Conservation (phyloP, 2,329 filamentous ascomycete species). For the Stachybotrys chartarum region DNA sequence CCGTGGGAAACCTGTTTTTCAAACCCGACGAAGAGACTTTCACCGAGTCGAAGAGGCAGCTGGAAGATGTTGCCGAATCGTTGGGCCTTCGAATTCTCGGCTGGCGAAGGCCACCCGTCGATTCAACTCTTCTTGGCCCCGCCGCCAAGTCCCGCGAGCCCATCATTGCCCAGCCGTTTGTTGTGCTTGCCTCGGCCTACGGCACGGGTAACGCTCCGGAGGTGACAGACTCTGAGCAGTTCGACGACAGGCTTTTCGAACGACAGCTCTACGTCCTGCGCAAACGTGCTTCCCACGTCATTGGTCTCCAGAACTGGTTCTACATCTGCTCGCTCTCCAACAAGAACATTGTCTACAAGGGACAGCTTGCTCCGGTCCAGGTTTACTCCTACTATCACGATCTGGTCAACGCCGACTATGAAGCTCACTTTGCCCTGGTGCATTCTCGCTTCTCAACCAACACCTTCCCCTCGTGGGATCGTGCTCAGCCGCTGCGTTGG, state of each 20-base stretch:
- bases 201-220: slow-evolving; percentile 74
- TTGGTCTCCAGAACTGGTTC: slow-evolving; percentile 97
- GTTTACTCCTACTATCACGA: slow-evolving; percentile 99
- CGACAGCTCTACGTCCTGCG: slow-evolving; percentile 88
- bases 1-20: slow-evolving; percentile 96
- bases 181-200: slow-evolving; percentile 80
- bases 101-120: slow-evolving; percentile 92
- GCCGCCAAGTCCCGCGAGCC: slow-evolving; percentile 92
- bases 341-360: slow-evolving; percentile 99
- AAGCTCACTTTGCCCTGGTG: slow-evolving; percentile 93
- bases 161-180: slow-evolving; percentile 89
- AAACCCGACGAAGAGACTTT: slow-evolving; percentile 61
- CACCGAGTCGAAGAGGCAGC: slow-evolving; percentile 74
- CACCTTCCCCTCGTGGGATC: slow-evolving; percentile 97
- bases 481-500: slow-evolving; percentile 92
- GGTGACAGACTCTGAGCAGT: slow-evolving; percentile 68
- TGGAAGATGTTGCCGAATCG: slow-evolving; percentile 87
- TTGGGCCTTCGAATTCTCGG: slow-evolving; percentile 86
- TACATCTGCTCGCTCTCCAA: slow-evolving; percentile 95
- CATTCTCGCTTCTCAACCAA: slow-evolving; percentile 98
- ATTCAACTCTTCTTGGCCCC: slow-evolving; percentile 87
- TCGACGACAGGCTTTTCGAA: slow-evolving; percentile 83
- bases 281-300: slow-evolving; percentile 90
- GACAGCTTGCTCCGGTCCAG: slow-evolving; percentile 86
- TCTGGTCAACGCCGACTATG: slow-evolving; percentile 92